phyloP scores from a whole-genome alignment of 768 basidiomycete species.

The Psilocybe subaeruginosa region DNA sequence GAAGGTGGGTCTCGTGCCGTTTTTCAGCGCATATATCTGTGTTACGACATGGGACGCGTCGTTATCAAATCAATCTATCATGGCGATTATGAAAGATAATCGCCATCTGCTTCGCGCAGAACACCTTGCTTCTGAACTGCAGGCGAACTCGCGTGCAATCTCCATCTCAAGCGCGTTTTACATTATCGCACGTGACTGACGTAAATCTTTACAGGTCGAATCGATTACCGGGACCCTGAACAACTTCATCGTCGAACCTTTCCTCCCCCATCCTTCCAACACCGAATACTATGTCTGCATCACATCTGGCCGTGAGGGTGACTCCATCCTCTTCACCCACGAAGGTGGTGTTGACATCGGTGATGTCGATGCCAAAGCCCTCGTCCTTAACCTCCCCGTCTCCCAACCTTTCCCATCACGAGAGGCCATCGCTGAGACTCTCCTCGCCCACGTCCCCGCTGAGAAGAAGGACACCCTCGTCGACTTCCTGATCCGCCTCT shows the following conservation, averaged over 20 bases:
- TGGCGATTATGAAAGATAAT: constrained; percentile 12
- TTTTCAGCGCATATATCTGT: constrained; percentile 20
- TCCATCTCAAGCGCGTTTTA: constrained; percentile 19
- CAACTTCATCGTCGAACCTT: constrained; percentile 99
- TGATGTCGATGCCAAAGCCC: constrained; percentile 97
- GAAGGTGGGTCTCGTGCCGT: constrained; percentile 57
- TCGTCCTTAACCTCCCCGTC: constrained; percentile 85
- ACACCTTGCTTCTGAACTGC: neutral
- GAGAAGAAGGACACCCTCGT: constrained; percentile 89
- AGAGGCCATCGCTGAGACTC: constrained; percentile 69
- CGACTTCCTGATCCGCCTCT: constrained; percentile 94
- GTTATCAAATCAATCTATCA: constrained; percentile 25
- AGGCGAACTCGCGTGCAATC: neutral
- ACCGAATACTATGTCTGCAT: constrained; percentile 99
- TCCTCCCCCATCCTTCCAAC: constrained; percentile 91
- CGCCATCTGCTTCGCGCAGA: constrained; percentile 1
- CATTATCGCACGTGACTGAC: constrained; percentile 26
- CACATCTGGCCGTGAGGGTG: constrained; percentile 92
- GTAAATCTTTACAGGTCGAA: constrained; percentile 67
- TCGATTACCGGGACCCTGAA: constrained; percentile 91
- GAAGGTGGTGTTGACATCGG: constrained; percentile 99
- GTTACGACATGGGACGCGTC: constrained; percentile 15
- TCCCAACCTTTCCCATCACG: constrained; percentile 79
- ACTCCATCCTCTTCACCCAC: constrained; percentile 97
- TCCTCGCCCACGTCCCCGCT: constrained; percentile 83